A percentile compares a stretch with the other conserved stretches of the same genome.
Evolutionary conservation across 1,139 yeast genomes (phyloP).

Genomic region (Pichia sp.): DNA sequence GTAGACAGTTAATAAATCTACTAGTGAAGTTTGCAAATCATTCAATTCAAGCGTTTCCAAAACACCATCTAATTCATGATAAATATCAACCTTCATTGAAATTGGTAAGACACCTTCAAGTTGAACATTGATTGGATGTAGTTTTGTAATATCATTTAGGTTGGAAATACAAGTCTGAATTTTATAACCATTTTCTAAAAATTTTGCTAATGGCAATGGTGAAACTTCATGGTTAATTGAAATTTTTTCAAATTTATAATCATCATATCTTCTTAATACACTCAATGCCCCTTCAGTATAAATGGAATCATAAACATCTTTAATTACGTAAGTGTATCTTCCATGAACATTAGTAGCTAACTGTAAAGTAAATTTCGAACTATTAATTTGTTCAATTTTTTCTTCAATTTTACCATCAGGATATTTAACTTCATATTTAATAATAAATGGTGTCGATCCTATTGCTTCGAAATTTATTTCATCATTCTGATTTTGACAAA

Average conservation of each 20-base stretch:
- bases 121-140: constrained; percentile 50
- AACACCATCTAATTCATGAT: constrained; percentile 25
- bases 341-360: constrained; percentile 39
- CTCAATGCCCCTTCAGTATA: constrained; percentile 47
- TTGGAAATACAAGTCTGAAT: constrained; percentile 55
- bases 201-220: constrained; percentile 49
- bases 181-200: constrained; percentile 13
- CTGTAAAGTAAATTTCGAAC: constrained; percentile 38
- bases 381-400: constrained; percentile 46
- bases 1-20: constrained; percentile 24
- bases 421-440: constrained; percentile 58
- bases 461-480: constrained; percentile 40
- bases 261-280: constrained; percentile 23
- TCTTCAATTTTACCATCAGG: constrained; percentile 48
- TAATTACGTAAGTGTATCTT: constrained; percentile 52
- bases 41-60: constrained; percentile 18
- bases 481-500: constrained; percentile 24
- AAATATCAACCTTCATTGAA: constrained; percentile 21
- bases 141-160: constrained; percentile 26
- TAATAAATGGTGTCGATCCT: constrained; percentile 69
- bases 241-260: constrained; percentile 32
- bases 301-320: constrained; percentile 57
- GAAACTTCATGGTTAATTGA: constrained; percentile 54
- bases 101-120: constrained; percentile 64
- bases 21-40: constrained; percentile 17